These are phyloP conservation scores for Boletus sensibilis DNA, from an alignment of 768 basidiomycete genomes.

Conservation along the genomic window DNA sequence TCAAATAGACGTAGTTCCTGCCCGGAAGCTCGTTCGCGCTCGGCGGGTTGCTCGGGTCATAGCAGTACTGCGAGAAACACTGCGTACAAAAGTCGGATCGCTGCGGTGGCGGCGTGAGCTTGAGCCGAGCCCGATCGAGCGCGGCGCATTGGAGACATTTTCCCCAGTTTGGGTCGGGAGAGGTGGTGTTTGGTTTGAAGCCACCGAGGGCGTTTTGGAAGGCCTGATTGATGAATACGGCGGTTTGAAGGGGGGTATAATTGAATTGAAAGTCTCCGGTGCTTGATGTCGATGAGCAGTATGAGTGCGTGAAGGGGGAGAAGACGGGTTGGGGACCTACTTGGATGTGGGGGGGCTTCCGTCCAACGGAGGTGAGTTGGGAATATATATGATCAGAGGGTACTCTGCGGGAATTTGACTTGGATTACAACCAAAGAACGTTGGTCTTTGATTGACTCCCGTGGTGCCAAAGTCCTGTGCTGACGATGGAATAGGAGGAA, in stretches of 20 bases:
- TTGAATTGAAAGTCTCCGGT: conserved; percentile 57
- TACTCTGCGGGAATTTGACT: conserved; percentile 47
- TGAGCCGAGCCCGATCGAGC: conserved; percentile 53
- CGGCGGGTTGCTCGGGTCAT: conserved; percentile 58
- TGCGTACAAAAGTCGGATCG: conserved; percentile 51
- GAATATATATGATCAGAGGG: conserved; percentile 72
- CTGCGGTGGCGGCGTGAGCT: conserved; percentile 31
- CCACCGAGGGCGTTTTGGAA: conserved; percentile 55
- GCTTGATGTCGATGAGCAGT: conserved; percentile 31
- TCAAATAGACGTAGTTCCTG: conserved; percentile 44
- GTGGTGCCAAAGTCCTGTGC: conserved; percentile 51
- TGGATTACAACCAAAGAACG: conserved; percentile 79
- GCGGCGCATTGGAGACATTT: conserved; percentile 62
- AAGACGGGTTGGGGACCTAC: conserved; percentile 33
- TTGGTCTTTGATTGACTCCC: conserved; percentile 65
- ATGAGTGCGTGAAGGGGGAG: conserved; percentile 6
- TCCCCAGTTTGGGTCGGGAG: conserved; percentile 53
- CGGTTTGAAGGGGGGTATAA: conserved; percentile 55
- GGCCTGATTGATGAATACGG: conserved; percentile 61
- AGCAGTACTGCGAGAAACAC: conserved; percentile 63
- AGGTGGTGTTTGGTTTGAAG: conserved; percentile 57
- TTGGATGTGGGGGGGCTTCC: conserved; percentile 65
- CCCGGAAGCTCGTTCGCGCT: conserved; percentile 41
- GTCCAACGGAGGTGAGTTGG: conserved; percentile 69
- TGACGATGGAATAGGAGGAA: conserved; percentile 62